Conservation (phyloP, 805 yeast species). For the Groenewaldozyma salmanticensis region DNA sequence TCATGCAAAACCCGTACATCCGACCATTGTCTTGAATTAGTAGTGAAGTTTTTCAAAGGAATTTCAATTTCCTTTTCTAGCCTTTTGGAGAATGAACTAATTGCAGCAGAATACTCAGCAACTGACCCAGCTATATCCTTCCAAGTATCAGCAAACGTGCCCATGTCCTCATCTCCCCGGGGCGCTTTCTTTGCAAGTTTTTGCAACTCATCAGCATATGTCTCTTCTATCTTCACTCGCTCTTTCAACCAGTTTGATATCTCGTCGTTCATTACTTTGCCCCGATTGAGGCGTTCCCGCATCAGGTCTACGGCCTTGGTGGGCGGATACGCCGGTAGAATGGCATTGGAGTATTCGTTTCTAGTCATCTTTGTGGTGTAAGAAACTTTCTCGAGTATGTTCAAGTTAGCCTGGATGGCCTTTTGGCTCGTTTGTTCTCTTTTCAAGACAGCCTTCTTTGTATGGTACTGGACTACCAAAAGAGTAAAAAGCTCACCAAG, state of each 20-base stretch:
- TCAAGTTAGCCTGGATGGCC: no score
- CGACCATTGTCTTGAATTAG: conserved; percentile 39
- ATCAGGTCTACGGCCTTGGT: conserved; percentile 51
- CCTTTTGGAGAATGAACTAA: conserved; percentile 26
- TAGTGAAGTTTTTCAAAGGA: conserved; percentile 36
- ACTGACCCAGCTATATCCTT: conserved; percentile 18
- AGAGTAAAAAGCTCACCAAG: no score
- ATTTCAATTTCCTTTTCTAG: conserved; percentile 30
- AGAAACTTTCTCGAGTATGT: no score
- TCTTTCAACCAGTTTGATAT: conserved; percentile 54
- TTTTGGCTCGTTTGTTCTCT: no score
- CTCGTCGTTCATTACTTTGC: conserved; percentile 47
- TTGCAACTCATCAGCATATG: conserved; percentile 41
- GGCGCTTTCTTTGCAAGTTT: conserved; percentile 24
- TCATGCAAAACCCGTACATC: conserved; percentile 42
- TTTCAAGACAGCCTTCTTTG: no score
- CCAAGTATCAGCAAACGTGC: conserved; percentile 23
- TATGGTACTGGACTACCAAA: no score
- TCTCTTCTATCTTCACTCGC: conserved; percentile 38
- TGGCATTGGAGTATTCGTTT: conserved; percentile 30
- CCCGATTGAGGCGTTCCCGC: conserved; percentile 45
- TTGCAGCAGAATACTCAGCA: conserved; percentile 22
- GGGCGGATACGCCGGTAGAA: conserved; percentile 41
- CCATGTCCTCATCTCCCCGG: conserved; percentile 15
- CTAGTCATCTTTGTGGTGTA: conserved; percentile 4